Percentiles rank a stretch among this genome's conserved stretches.
These are phyloP conservation scores for Lentinula lateritia DNA, from an alignment of 768 basidiomycete species.

Conservation along the genomic window DNA sequence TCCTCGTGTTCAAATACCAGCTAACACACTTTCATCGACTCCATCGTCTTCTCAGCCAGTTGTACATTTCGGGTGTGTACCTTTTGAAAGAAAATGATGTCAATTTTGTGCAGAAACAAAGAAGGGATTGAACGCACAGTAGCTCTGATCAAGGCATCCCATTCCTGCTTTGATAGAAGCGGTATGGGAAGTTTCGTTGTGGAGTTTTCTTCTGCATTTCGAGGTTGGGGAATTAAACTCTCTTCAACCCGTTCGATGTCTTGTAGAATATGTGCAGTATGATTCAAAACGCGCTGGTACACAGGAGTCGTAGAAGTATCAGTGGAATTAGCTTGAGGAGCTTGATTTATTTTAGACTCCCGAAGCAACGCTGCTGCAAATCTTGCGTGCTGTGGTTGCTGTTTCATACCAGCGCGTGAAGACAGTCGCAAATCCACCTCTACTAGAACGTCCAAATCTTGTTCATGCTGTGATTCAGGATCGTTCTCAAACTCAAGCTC, in stretches of 20 bases:
- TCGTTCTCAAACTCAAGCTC: conserved; percentile 2
- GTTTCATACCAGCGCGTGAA: neutral
- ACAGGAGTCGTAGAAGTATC: neutral
- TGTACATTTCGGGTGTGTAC: conserved; percentile 33
- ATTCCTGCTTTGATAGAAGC: conserved; percentile 46
- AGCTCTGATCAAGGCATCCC: conserved; percentile 45
- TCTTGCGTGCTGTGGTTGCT: no score
- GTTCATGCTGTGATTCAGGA: conserved; percentile 18
- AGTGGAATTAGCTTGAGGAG: neutral
- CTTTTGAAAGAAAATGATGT: no score
- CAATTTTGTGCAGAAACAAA: no score
- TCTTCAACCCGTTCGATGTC: neutral
- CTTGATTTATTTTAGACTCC: no score
- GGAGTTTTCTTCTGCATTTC: neutral
- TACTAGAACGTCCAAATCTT: conserved; percentile 28
- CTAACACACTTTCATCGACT: conserved; percentile 45
- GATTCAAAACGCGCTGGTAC: neutral
- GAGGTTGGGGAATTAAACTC: conserved; percentile 8
- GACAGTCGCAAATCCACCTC: neutral
- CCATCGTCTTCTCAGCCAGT: conserved; percentile 44
- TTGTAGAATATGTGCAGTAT: conserved; percentile 1
- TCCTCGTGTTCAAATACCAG: no score
- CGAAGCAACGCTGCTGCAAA: no score
- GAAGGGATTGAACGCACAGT: conserved; percentile 15
- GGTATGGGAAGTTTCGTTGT: conserved; percentile 29